Evolutionary conservation across 371 early-diverging fungal species (phyloP), one percentile per base, ranked within the genome.

Genomic region (Funneliformis caledonium): DNA sequence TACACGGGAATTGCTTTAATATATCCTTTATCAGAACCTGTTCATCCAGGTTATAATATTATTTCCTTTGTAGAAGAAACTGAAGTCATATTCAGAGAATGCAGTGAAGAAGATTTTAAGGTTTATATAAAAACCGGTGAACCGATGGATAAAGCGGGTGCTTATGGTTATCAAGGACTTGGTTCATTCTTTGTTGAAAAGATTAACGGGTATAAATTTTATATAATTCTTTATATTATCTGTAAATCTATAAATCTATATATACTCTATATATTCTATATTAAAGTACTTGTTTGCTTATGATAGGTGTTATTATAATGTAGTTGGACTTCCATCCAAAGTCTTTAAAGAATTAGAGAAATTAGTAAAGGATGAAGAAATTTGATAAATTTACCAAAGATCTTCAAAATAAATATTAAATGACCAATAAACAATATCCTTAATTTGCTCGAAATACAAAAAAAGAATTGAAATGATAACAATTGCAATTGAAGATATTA

Each of bases 131-230:
- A 85, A 10, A 92, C 91, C 0, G 89, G 93, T 75, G 94, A 93
- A 82, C 90, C 89, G 3, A 85, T 89, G 87, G 95, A 94, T 82
- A 96, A 96, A 87, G 95, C 96, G 12, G 97, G 76, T 45, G 92
- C 89, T 2, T 96, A 97, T 83, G 97, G 95, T 7, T 93, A 94
- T 83, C 97, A 96, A 87, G 91, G 92, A 12, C 83, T 90, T 22
- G 95, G 93, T 10, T 83, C 94, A 7, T 80, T 93, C 72, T 90
- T 97, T 81, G 88, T 97, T 45, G 87, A 89, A 82, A 85, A 89
- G n/a, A 95, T 96, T 73, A 82, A 92, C 9, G 96, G 96, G 42
- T 92, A 92, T 78, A 91, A 88, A 64, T 93, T 19, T 48, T 26
- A 62, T 52, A 16, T 45, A 42, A 69, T 19, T 19, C 6, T 33